phyloP scores from a whole-genome alignment of 2,329 filamentous ascomycete species.

The Colletotrichum gigasporum region DNA sequence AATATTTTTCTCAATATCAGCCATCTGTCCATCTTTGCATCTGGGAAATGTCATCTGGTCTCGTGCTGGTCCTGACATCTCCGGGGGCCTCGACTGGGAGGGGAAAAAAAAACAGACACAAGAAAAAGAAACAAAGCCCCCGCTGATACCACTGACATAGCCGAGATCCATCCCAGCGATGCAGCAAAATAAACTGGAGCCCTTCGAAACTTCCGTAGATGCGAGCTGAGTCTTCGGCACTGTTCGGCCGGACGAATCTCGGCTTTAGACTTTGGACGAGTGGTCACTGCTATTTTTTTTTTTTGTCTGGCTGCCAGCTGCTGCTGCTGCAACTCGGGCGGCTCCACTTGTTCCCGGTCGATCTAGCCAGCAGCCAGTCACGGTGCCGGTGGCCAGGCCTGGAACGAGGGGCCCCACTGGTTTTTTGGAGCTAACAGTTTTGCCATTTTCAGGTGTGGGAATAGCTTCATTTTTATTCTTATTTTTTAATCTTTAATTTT shows the following conservation, averaged over 20 bases:
- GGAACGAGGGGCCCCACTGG: not conserved
- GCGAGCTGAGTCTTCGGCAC: slow-evolving; percentile 26
- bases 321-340: not conserved
- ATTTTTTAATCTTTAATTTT: not conserved
- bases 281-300: too few relatives aligned
- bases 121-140: not conserved
- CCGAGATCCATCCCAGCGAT: not conserved
- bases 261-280: slow-evolving; percentile 9
- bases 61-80: too few relatives aligned
- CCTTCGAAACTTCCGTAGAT: slow-evolving; percentile 28
- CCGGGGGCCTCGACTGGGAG: too few relatives aligned
- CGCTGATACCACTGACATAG: not conserved
- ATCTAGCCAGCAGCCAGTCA: not conserved
- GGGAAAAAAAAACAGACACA: too few relatives aligned
- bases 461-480: slow-evolving; percentile 10
- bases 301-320: too few relatives aligned
- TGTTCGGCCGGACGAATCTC: slow-evolving; percentile 32
- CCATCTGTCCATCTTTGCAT: not conserved
- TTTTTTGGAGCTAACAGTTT: not conserved
- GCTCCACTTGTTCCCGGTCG: not conserved
- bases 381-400: accelerated
- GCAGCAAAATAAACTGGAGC: slow-evolving; percentile 8
- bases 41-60: not conserved
- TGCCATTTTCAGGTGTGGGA: not conserved
- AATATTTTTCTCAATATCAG: not conserved